Evolutionary conservation across 257 asterid species (phyloP), one percentile per base, ranked within the genome.

Genomic region (Knoxia roxburghii): DNA sequence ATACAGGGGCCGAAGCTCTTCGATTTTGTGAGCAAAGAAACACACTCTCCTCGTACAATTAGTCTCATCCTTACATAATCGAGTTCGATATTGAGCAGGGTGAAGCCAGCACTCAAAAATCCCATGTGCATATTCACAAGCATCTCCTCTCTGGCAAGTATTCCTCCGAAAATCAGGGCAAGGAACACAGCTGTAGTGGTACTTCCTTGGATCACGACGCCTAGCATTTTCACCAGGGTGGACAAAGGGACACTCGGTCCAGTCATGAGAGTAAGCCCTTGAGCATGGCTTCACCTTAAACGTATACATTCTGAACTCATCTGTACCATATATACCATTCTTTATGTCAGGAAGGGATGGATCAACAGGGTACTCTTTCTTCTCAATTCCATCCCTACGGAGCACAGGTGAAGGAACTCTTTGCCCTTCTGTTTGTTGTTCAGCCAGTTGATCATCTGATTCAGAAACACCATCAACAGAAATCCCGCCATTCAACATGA

Each of bases 21-120:
- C 82, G 41, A 65, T 56, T 41, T 67, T 77, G 60, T 81, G 85
- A 14, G 85, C 85, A 23, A 81, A 81, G 66, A 77, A 81, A 45
- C 85, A 81, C 7, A 81, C 82, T 55, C 76, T 77, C 54, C 85
- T 49, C 1, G 50, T 27, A 60, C 85, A 80, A 53, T 54, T 68
- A 13, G 77, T 75, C 71, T 77, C 85, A 59, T 80, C 82, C 65
- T 77, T 81, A 74, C 85, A 81, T 41, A 81, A 56, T 17, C 85
- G 78, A 11, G 85, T 81, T 17, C 82, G 59, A 53, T 77, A 81
- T 51, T 77, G 85, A n/a, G 82, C 80, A 40, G 85, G 85, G 67
- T 81, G 85, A 49, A 77, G 80, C 85, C 85, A 81, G 55, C 80
- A 74, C 73, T 81, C 85, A 65, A 77, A 81, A 37, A 81, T 77